These are phyloP conservation scores for Tetrapisispora fleetii DNA, from an alignment of 805 yeast genomes.

Conservation along the genomic window DNA sequence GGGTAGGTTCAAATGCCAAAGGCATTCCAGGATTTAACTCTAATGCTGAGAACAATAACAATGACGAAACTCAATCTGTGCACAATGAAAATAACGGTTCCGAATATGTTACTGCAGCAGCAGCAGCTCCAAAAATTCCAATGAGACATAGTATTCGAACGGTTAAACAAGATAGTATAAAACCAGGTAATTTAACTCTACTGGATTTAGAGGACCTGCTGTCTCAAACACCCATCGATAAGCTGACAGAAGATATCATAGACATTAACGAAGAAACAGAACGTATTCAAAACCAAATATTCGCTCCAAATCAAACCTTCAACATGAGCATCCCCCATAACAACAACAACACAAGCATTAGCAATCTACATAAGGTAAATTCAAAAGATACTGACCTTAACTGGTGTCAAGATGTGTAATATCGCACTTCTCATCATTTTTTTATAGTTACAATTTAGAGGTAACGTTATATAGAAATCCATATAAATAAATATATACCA, in stretches of 20 bases:
- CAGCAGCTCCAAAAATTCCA: constrained; percentile 1
- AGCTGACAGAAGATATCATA: neutral
- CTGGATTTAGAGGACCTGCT: neutral
- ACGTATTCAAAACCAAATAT: neutral
- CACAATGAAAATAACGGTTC: neutral
- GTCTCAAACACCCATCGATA: neutral
- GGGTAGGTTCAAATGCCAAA: neutral
- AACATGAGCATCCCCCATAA: neutral
- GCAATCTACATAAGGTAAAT: neutral
- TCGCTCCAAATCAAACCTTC: neutral
- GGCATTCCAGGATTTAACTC: neutral
- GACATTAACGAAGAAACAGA: neutral
- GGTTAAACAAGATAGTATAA: neutral
- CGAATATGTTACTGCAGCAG: constrained; percentile 1
- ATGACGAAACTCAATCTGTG: neutral
- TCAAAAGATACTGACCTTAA: neutral
- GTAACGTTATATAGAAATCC: too few relatives aligned
- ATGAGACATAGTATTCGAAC: neutral
- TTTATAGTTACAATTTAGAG: neutral
- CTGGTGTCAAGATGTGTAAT: neutral
- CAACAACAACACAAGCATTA: neutral
- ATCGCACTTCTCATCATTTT: neutral
- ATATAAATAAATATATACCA: too few relatives aligned
- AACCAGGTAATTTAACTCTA: neutral
- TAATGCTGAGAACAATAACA: neutral